Evolutionary conservation across 1,284 basidiomycete genomes (phyloP), one percentile per base, ranked within the genome.

Genomic region (Leccinum angustisporum): DNA sequence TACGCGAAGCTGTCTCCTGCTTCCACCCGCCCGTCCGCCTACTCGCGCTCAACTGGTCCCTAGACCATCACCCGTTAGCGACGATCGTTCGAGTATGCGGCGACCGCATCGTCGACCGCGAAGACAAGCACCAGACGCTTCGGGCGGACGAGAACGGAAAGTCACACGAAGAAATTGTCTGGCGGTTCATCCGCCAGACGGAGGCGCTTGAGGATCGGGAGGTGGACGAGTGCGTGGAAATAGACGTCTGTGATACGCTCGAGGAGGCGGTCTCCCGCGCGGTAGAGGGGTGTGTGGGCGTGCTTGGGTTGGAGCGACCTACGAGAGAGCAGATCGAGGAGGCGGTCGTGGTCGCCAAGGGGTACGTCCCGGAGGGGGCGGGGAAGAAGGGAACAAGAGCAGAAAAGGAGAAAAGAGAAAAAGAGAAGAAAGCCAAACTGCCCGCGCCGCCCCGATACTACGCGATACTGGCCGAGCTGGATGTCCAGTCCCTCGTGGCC

Each of bases 51-150:
- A 81, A 92, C 68, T 98, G 93, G 93, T 75, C 83, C 0, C 58
- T 88, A 62, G 83, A 85, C 18, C 73, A 79, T 30, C 73, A 79
- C 21, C 82, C 88, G 0, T 77, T 68, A 2, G 77, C 84, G 0
- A 84, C 73, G 63, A 75, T 92, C 14, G 87, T 93, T 65, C 86
- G 90, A 0, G 80, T 96, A 40, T 94, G 91, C 69, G 83, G 85
- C 1, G 87, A 92, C 63, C 88, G 95, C 16, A 82, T 98, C 54
- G 70, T 85, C 6, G 65, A 66, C 18, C 89, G 95, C 4, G 96
- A 95, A 0, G 83, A 86, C 6, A 91, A 90, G 63, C 95, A 98
- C 77, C 95, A 97, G 71, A 84, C 85, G 0, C 83, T 98, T 0
- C 83, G 81, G 48, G 86, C 89, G 0, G 87, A 93, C 25, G 65